Evolutionary conservation across 2,329 filamentous ascomycete genomes (phyloP).

Genomic region (Xylariaceae sp.): DNA sequence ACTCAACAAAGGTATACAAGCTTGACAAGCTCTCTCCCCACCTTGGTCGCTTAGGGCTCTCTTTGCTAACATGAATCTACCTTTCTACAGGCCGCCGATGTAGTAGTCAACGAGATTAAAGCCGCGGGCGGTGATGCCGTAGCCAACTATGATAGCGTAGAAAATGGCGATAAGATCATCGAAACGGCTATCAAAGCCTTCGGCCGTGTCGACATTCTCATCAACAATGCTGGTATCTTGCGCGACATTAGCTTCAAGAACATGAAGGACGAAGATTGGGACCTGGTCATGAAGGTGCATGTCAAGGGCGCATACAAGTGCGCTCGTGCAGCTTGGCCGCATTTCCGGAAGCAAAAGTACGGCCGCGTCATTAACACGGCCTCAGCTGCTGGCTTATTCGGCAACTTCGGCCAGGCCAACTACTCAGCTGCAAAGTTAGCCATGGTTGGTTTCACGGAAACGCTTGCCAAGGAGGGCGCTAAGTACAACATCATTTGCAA

Average conservation of each 20-base stretch:
- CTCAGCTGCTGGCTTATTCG: conserved; percentile 94
- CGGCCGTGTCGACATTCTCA: conserved; percentile 89
- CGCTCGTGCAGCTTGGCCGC: conserved; percentile 89
- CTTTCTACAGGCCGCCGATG: conserved; percentile 72
- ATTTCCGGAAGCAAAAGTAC: conserved; percentile 99
- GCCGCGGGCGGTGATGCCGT: conserved; percentile 91
- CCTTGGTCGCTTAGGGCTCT: conserved; percentile 2
- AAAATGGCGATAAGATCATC: conserved; percentile 93
- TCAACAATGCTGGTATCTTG: conserved; percentile 98
- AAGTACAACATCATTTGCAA: conserved; percentile 99
- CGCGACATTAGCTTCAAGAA: conserved; percentile 98
- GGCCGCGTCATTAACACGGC: conserved; percentile 96
- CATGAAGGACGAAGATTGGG: conserved; percentile 97
- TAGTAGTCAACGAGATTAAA: conserved; percentile 83
- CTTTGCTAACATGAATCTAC: conserved; percentile 32
- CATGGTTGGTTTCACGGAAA: conserved; percentile 97
- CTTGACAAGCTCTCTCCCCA: neutral
- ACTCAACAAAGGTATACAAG: conserved; percentile 74
- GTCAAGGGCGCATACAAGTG: conserved; percentile 95
- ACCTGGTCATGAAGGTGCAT: conserved; percentile 91
- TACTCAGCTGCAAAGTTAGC: conserved; percentile 97
- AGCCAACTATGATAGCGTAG: conserved; percentile 95
- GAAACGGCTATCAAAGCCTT: conserved; percentile 81
- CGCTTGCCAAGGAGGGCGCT: conserved; percentile 92
- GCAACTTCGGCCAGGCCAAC: conserved; percentile 94